Base-by-base conservation (phyloP, 2,329 filamentous ascomycete genomes). In the Aspergillus pseudoglaucus region DNA sequence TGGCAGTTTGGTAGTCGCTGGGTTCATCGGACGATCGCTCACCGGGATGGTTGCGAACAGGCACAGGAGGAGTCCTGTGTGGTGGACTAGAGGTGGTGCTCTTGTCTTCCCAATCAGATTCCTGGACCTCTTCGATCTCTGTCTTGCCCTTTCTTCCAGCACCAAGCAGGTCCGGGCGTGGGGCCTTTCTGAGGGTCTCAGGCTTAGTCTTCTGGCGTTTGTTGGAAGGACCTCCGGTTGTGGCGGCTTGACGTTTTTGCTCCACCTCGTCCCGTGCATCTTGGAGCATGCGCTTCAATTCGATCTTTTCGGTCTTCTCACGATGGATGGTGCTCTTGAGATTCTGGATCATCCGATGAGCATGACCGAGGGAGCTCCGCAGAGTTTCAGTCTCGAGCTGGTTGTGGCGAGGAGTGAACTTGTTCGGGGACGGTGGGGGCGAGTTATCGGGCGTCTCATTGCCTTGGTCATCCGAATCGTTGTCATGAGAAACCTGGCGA, bases 291-390 rank as follows among this genome's bases (percentile, higher is more conserved):
- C 91, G 87, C 70, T 89, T 90, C 46, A 97, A 80, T 69, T 98
- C 93, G 23, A 97, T 81, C 75, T 96, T 98, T 69, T 98, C 93
- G 0, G 91, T 96, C 82, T 97, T 98, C 69, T 98, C 93, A 30
- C 93, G 87, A 67, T 98, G 91, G 42, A 97, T 87, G 60, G 90
- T 95, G 66, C 87, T 90, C 69, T 95, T 90, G 58, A 97, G 81
- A 60, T 89, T 95, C 66, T 97, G 91, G 50, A 98, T 96, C 72
- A 95, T 96, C 49, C 91, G 83, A 67, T 97, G 93, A 35, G 93
- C 91, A 66, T 98, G 93, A 57, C 90, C 85, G 23, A 97, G 78
- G 22, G 91, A 96, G 46, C 90, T 94, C 73, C 93, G 94, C 57
- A 98, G 75, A 0, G 93, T 98, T 72, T 98, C 93, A 0, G 89